phyloP scores from a whole-genome alignment of 1,139 yeast genomes.

The Magnusiomyces suaveolens region DNA sequence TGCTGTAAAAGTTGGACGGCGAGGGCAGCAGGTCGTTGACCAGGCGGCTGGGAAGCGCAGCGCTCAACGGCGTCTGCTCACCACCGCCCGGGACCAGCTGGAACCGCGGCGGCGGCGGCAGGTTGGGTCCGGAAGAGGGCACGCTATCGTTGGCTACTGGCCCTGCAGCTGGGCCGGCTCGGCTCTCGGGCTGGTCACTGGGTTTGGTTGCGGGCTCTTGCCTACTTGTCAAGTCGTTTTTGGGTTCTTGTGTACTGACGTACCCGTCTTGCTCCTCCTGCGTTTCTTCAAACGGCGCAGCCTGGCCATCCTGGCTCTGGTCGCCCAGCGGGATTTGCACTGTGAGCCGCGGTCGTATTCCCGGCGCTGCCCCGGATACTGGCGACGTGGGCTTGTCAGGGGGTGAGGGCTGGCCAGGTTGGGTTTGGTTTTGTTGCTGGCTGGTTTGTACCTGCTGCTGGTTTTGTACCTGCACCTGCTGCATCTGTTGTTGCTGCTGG shows the following conservation, averaged over 20 bases:
- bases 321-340: conserved; percentile 33
- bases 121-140: no score
- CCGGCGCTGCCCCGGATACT: conserved; percentile 3
- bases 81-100: conserved; percentile 23
- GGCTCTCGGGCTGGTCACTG: no score
- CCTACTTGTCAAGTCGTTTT: no score
- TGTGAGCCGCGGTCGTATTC: conserved; percentile 33
- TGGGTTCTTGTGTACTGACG: background rate
- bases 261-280: conserved; percentile 15
- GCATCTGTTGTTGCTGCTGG: no score
- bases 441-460: conserved; percentile 18
- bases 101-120: conserved; percentile 20
- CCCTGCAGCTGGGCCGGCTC: no score
- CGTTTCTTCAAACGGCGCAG: conserved; percentile 12
- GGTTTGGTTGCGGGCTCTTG: no score
- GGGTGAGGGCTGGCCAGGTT: conserved; percentile 10
- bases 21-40: conserved; percentile 36
- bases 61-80: conserved; percentile 36
- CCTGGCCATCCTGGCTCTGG: conserved; percentile 11
- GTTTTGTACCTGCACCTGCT: no score
- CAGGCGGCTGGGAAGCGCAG: conserved; percentile 34
- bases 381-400: conserved; percentile 1
- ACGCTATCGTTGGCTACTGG: no score
- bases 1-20: conserved; percentile 34
- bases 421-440: conserved; percentile 18